Base-by-base conservation (phyloP, 2,329 filamentous ascomycete species). In the Pyrenochaeta sp. region DNA sequence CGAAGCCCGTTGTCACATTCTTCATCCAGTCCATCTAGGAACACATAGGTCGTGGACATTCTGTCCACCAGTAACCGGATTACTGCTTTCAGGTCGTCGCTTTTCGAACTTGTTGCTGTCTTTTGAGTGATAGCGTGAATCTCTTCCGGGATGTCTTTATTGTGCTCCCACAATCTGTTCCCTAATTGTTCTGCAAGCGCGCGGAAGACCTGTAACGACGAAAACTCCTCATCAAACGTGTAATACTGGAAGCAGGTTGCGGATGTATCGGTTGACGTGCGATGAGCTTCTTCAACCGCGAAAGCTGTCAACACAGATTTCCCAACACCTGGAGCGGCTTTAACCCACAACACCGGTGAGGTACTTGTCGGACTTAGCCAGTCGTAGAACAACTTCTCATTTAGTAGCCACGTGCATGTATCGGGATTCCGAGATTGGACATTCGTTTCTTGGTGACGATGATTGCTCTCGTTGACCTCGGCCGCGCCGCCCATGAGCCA, bases 11-110 rank as follows among this genome's bases (percentile, higher is more conserved):
- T 41, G 19, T 41, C 38, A 9, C 38, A 41, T 20, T 41, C 38
- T 18, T 41, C 38, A n/a, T 41, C 38, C 21, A 41, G 18, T 7
- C 38, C 38, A 13, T 41, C 38, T 13, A 41, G n/a, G 14, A 41
- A 41, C 7, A 41, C 20, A 10, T 41, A 41, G 1, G 38, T 41
- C 10, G 17, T 26, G 13, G 28, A 11, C 38, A 41, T 41, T 7
- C 29, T 28, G 8, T 31, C 18, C 9, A 35, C 19, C 6, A 41
- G 22, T 15, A 23, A 20, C 4, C 38, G 18, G n/a, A 41, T 3
- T 15, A 41, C 22, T 10, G n/a, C 18, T 17, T 34, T 32, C 6
- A 41, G 13, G 13, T 41, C 38, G 24, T 34, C 29, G 4, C 10
- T 11, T 8, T 26, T 41, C 9, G 38, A 41, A 24, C 38, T 41